phyloP scores from a whole-genome alignment of 805 yeast species.

The Sporopachydermia quercuum region DNA sequence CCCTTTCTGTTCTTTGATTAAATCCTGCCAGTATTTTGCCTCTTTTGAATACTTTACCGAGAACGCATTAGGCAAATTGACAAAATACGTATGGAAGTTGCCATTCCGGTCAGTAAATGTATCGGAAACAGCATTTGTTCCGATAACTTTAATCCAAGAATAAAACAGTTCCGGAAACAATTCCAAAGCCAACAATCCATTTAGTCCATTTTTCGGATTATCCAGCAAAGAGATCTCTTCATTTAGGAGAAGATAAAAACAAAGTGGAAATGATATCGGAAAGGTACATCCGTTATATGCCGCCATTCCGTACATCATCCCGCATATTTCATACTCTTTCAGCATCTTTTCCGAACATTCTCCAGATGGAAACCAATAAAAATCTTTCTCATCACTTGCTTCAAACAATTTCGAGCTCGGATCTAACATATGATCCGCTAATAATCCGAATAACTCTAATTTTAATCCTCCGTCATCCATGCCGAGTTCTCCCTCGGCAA shows the following conservation, averaged over 20 bases:
- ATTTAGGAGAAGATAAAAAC: conserved; percentile 10
- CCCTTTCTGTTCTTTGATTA: not conserved
- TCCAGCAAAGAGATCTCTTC: not conserved
- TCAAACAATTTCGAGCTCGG: conserved; percentile 9
- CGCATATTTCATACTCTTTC: conserved; percentile 12
- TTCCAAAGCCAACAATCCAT: not conserved
- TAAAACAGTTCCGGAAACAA: not conserved
- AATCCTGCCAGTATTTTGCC: not conserved
- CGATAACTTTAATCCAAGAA: not conserved
- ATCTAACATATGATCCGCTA: conserved; percentile 11
- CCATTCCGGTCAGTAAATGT: no score
- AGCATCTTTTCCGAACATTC: conserved; percentile 7
- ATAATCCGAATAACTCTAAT: conserved; percentile 13
- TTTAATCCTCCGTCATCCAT: conserved; percentile 19
- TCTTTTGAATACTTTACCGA: not conserved
- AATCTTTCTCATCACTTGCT: conserved; percentile 7
- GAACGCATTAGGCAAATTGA: not conserved
- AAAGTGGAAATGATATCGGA: conserved; percentile 13
- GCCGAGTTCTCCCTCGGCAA: conserved; percentile 15
- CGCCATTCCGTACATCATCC: conserved; percentile 16
- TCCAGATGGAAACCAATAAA: conserved; percentile 14
- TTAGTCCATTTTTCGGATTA: not conserved
- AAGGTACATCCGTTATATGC: conserved; percentile 16
- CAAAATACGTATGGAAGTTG: not conserved
- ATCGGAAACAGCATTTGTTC: not conserved